Evolutionary conservation across 2,329 filamentous ascomycete genomes (phyloP).

Genomic region (Aspergillus sergii): DNA sequence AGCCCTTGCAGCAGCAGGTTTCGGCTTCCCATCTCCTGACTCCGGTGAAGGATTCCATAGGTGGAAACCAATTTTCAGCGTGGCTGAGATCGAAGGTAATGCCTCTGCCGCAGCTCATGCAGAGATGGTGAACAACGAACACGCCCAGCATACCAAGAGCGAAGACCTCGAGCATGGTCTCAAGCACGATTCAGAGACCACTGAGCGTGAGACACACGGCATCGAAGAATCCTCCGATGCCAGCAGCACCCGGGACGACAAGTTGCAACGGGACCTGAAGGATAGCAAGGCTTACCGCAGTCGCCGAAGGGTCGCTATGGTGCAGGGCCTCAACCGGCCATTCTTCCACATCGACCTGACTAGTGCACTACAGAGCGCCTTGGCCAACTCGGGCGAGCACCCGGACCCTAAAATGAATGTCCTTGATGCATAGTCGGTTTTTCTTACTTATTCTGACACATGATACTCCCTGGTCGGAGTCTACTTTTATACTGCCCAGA

Average conservation of each 20-base stretch:
- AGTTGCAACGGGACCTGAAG: conserved; percentile 49
- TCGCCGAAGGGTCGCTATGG: conserved; percentile 58
- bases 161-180: conserved; percentile 38
- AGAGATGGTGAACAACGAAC: conserved; percentile 65
- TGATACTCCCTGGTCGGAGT: not conserved
- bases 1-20: conserved; percentile 81
- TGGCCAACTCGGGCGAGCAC: conserved; percentile 64
- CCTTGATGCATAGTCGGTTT: conserved; percentile 5
- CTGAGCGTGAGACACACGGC: conserved; percentile 34
- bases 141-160: conserved; percentile 32
- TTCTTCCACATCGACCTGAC: conserved; percentile 94
- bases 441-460: not conserved
- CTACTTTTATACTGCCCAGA: not conserved
- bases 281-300: conserved; percentile 52
- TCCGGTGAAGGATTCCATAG: conserved; percentile 60
- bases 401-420: conserved; percentile 6
- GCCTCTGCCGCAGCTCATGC: conserved; percentile 70
- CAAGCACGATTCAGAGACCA: conserved; percentile 32
- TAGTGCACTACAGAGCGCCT: conserved; percentile 82
- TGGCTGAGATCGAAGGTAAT: conserved; percentile 78
- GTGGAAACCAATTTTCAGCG: conserved; percentile 95
- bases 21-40: conserved; percentile 72
- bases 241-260: conserved; percentile 35
- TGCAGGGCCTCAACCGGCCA: conserved; percentile 85
- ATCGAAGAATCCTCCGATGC: conserved; percentile 32